These are phyloP conservation scores for Cucurbitaria berberidis DNA, from an alignment of 2,329 filamentous ascomycete genomes.

Conservation along the genomic window DNA sequence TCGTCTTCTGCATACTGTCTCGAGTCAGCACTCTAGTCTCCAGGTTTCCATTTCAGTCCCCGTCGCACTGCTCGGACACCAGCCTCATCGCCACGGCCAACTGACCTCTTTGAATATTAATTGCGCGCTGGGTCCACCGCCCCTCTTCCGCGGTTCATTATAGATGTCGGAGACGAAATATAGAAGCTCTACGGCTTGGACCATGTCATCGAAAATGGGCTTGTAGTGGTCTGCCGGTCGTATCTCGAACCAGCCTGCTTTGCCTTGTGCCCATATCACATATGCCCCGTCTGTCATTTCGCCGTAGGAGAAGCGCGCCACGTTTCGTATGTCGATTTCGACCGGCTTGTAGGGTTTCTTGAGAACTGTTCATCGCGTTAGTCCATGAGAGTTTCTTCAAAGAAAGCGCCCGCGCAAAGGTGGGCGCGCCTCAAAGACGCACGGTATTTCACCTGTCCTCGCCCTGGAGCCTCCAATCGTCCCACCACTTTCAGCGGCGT, in stretches of 20 bases:
- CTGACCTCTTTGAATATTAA: constrained; percentile 50
- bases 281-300: constrained; percentile 62
- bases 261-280: constrained; percentile 70
- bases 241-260: constrained; percentile 73
- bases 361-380: constrained; percentile 33
- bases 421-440: constrained; percentile 15
- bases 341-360: constrained; percentile 41
- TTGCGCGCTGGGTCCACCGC: constrained; percentile 46
- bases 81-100: constrained; percentile 4
- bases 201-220: constrained; percentile 64
- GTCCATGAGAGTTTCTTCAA: neutral
- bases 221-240: constrained; percentile 64
- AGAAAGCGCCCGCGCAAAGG: neutral
- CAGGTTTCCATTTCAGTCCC: neutral
- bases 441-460: constrained; percentile 39
- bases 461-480: constrained; percentile 52
- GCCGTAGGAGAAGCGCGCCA: constrained; percentile 56
- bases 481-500: constrained; percentile 69
- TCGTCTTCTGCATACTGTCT: constrained; percentile 46
- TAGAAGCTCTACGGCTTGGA: constrained; percentile 68
- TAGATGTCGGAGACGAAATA: constrained; percentile 68
- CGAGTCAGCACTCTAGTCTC: constrained; percentile 10
- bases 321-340: constrained; percentile 62
- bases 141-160: constrained; percentile 48
- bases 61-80: neutral